Evolutionary conservation across 257 asterid genomes (phyloP).

Genomic region (Solanum virginianum): DNA sequence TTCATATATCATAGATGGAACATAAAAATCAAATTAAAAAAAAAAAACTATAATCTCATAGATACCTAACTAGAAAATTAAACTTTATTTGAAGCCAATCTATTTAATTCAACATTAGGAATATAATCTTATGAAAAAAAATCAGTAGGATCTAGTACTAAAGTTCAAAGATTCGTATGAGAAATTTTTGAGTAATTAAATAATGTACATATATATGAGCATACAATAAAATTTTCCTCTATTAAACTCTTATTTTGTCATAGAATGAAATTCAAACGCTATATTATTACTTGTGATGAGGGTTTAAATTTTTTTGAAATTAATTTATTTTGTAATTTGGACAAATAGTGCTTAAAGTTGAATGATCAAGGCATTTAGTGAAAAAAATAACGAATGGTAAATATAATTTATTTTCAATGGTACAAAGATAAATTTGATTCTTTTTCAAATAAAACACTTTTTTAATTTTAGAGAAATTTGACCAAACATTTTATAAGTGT

Average conservation of each 20-base stretch:
- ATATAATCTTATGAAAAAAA: conserved; percentile 55
- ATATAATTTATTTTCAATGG: not conserved
- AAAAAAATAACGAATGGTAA: not conserved
- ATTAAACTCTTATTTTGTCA: not conserved
- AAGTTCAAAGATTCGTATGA: conserved; percentile 46
- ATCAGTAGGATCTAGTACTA: conserved; percentile 70
- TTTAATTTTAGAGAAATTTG: not conserved
- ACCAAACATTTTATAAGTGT: not conserved
- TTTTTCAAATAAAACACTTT: not conserved
- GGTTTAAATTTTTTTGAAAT: not conserved
- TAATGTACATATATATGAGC: not conserved
- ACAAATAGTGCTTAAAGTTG: too few species aligned
- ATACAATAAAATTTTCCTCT: not conserved
- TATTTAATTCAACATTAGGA: conserved; percentile 18
- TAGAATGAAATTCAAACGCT: not conserved
- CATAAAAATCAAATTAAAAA: conserved; percentile 47
- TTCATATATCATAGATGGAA: conserved; percentile 13
- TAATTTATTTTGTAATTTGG: not conserved
- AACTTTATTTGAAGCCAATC: not conserved
- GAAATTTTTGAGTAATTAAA: conserved; percentile 36
- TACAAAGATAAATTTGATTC: not conserved
- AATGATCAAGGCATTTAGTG: not conserved
- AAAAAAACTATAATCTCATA: conserved; percentile 50
- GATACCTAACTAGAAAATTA: conserved; percentile 28
- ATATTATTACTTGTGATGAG: not conserved